Evolutionary conservation across 2,329 filamentous ascomycete species (phyloP).

Genomic region (Ceratocystis albifundus): DNA sequence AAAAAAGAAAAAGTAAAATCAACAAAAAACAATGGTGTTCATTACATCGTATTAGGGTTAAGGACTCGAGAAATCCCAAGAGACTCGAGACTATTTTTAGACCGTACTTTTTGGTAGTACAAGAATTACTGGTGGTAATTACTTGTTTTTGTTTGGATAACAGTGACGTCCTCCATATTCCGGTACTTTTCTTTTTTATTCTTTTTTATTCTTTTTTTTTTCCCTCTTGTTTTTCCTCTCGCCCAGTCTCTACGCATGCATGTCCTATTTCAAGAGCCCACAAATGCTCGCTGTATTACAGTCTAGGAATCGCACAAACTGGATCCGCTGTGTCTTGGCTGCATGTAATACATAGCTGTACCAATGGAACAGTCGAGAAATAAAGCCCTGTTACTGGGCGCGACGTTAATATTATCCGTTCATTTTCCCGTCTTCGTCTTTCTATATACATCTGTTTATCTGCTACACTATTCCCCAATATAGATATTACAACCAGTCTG

Average conservation of each 20-base stretch:
- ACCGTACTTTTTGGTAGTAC: not conserved
- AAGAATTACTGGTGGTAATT: not conserved
- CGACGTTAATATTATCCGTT: not conserved
- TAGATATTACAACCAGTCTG: not conserved
- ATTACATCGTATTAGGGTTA: not conserved
- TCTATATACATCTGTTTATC: no score
- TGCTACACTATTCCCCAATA: not conserved
- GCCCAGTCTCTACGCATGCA: no score
- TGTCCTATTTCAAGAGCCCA: not conserved
- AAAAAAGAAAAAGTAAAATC: no score
- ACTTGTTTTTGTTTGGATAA: not conserved
- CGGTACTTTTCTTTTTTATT: no score
- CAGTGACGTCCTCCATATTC: not conserved
- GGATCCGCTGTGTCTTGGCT: not conserved
- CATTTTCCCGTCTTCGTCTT: not conserved
- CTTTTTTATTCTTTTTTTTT: no score
- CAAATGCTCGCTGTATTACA: not conserved
- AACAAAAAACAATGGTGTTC: not conserved
- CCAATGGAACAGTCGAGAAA: not conserved
- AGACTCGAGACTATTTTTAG: not conserved
- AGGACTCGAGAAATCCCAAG: not conserved
- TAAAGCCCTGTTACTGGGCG: not conserved
- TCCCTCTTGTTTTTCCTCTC: no score
- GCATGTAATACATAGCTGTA: conserved; percentile 2
- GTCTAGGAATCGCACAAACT: not conserved